These are phyloP conservation scores for Picea engelmannii DNA, from an alignment of 83 land plant species.

Conservation along the genomic window DNA sequence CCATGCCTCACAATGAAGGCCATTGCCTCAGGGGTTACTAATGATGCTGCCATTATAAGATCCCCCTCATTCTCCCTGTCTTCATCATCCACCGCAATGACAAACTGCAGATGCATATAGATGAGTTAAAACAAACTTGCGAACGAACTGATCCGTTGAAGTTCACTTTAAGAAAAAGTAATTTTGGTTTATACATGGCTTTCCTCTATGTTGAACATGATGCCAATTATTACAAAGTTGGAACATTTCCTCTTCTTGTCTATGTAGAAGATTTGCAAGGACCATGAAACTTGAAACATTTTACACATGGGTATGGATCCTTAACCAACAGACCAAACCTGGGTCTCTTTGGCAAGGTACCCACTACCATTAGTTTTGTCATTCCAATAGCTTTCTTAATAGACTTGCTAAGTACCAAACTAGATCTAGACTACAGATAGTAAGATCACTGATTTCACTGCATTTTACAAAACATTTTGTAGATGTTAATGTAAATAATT, in stretches of 20 bases:
- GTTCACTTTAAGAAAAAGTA: background rate
- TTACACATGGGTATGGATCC: no score
- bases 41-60: no score
- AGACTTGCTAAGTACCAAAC: background rate
- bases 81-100: no score
- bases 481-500: background rate
- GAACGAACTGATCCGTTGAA: background rate
- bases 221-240: background rate
- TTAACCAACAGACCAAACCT: no score
- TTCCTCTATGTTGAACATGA: background rate
- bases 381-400: no score
- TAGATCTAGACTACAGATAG: background rate
- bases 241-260: background rate
- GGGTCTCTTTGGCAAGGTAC: no score
- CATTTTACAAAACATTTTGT: background rate
- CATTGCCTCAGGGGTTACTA: no score
- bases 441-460: background rate
- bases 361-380: no score
- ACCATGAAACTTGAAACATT: no score
- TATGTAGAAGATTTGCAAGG: background rate
- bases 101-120: conserved; percentile 27
- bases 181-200: background rate
- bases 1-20: no score
- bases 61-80: no score
- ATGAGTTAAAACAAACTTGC: background rate